Evolutionary conservation across 2,329 filamentous ascomycete species (phyloP).

Genomic region (Neopestalotiopsis rosae): DNA sequence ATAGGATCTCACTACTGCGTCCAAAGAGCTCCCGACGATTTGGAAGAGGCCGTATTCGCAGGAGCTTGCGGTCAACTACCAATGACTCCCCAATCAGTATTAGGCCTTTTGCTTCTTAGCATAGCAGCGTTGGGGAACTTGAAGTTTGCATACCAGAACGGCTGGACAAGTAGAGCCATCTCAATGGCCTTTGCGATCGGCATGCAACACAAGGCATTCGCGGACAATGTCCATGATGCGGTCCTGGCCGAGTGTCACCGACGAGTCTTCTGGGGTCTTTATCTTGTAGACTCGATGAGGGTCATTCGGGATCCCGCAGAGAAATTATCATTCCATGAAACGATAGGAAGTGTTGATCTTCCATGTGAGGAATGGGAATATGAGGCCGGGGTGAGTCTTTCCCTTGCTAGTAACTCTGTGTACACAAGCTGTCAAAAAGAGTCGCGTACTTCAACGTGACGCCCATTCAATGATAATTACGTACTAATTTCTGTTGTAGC

Average conservation of each 20-base stretch:
- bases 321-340: constrained; percentile 33
- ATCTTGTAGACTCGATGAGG: constrained; percentile 34
- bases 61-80: constrained; percentile 38
- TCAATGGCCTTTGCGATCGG: constrained; percentile 38
- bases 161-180: constrained; percentile 34
- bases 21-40: constrained; percentile 35
- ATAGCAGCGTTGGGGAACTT: constrained; percentile 37
- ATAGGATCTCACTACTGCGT: constrained; percentile 43
- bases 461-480: background rate
- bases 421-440: background rate
- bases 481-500: constrained; percentile 22
- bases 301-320: constrained; percentile 26
- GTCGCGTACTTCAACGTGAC: background rate
- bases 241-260: constrained; percentile 46
- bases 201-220: constrained; percentile 39
- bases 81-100: constrained; percentile 39
- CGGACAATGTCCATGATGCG: constrained; percentile 37
- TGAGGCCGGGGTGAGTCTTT: constrained; percentile 41
- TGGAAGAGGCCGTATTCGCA: constrained; percentile 37
- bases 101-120: constrained; percentile 38
- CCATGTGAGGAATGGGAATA: constrained; percentile 48
- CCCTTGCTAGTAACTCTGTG: background rate
- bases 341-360: constrained; percentile 40
- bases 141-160: constrained; percentile 33
- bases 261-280: constrained; percentile 47